phyloP scores from a whole-genome alignment of 768 basidiomycete species.

The Russula sp. region DNA sequence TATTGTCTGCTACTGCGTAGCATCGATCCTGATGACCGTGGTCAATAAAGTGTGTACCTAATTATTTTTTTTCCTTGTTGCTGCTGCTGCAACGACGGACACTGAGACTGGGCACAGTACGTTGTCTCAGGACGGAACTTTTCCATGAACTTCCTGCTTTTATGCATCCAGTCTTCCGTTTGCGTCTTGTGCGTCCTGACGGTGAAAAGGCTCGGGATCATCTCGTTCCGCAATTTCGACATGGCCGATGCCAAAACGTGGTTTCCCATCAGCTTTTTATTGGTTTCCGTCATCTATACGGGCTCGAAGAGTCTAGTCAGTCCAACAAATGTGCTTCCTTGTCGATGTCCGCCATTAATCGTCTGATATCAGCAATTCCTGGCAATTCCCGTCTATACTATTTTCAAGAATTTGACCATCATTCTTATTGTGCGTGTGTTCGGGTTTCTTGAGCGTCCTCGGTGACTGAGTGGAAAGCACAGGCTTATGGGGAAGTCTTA shows the following conservation, averaged over 20 bases:
- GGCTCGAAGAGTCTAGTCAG: slow-evolving; percentile 94
- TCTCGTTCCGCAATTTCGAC: slow-evolving; percentile 82
- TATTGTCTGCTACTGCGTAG: slow-evolving; percentile 82
- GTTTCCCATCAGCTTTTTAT: slow-evolving; percentile 90
- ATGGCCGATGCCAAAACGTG: slow-evolving; percentile 78
- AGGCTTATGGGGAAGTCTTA: slow-evolving; percentile 96
- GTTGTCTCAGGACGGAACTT: slow-evolving; percentile 91
- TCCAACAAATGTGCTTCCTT: slow-evolving; percentile 12
- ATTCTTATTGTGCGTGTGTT: slow-evolving; percentile 76
- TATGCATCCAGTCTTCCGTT: slow-evolving; percentile 86
- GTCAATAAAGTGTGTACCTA: slow-evolving; percentile 74
- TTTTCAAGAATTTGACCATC: slow-evolving; percentile 99
- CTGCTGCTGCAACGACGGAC: not conserved
- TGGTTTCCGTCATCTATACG: slow-evolving; percentile 95
- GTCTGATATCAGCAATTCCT: slow-evolving; percentile 71
- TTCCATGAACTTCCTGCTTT: slow-evolving; percentile 94
- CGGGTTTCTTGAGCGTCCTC: not conserved
- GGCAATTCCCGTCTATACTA: slow-evolving; percentile 95
- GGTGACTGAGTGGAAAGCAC: not conserved
- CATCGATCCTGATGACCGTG: slow-evolving; percentile 94
- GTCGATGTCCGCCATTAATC: not conserved
- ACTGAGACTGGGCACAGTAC: slow-evolving; percentile 43
- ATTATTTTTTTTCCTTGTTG: not conserved
- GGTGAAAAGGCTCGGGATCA: slow-evolving; percentile 70
- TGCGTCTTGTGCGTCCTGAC: slow-evolving; percentile 69